Percentiles rank a stretch among this genome's conserved stretches.
These are phyloP conservation scores for Paramecium bursaria DNA, from an alignment of 73 alveolate species.

Conservation along the genomic window DNA sequence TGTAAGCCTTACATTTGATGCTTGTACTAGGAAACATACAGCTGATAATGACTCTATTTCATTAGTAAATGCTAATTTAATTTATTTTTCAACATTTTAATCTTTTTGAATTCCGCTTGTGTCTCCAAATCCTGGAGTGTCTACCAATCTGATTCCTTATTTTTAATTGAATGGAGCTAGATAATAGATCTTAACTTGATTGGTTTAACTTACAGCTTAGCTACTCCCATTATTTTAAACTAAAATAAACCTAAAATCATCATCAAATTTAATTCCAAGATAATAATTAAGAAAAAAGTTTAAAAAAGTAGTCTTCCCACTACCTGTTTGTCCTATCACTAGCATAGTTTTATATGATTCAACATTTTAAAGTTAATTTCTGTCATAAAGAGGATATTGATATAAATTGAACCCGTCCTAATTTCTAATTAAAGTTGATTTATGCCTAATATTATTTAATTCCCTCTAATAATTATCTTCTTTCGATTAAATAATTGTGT, in stretches of 20 bases:
- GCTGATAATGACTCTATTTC: constrained; percentile 30
- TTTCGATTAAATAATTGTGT: no score
- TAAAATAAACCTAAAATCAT: constrained; percentile 68
- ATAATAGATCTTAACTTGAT: background rate
- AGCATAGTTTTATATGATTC: constrained; percentile 28
- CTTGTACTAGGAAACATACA: constrained; percentile 44
- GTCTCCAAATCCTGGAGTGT: constrained; percentile 71
- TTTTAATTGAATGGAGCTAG: background rate
- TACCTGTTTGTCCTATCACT: constrained; percentile 72
- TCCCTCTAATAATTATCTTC: no score
- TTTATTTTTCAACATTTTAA: constrained; percentile 1
- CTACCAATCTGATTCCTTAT: constrained; percentile 53
- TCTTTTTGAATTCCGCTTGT: constrained; percentile 55
- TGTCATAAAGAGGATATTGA: constrained; percentile 58
- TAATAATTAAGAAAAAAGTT: constrained; percentile 61
- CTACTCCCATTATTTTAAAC: no score
- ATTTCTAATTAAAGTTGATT: constrained; percentile 4
- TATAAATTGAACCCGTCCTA: constrained; percentile 36
- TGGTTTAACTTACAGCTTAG: background rate
- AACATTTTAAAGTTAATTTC: background rate
- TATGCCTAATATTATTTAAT: no score
- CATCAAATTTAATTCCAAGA: constrained; percentile 66
- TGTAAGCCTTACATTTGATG: constrained; percentile 37
- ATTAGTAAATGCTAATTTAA: background rate
- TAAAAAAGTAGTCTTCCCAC: constrained; percentile 69